Percentiles rank a stretch among this genome's conserved stretches.
Evolutionary conservation across 306 rosid genomes (phyloP).

Genomic region (Cicer arietinum): DNA sequence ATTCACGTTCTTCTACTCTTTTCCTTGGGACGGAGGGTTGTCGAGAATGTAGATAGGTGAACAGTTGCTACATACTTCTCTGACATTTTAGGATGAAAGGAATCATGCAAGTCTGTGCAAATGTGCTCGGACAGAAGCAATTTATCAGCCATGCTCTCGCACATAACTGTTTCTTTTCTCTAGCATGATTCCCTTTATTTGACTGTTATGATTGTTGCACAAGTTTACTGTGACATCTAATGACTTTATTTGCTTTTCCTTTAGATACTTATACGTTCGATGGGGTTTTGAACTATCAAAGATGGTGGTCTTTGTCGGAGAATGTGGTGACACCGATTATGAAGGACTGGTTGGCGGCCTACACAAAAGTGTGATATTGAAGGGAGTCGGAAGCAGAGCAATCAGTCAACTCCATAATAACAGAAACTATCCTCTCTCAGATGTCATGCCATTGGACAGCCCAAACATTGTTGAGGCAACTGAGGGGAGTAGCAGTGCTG

Average conservation of each 20-base stretch:
- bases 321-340: constrained; percentile 94
- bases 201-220: constrained; percentile 5
- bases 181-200: constrained; percentile 32
- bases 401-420: constrained; percentile 70
- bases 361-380: constrained; percentile 80
- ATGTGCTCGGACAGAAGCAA: constrained; percentile 25
- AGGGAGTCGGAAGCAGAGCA: constrained; percentile 80
- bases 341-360: constrained; percentile 90
- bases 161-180: constrained; percentile 26
- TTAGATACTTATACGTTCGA: constrained; percentile 88
- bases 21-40: constrained; percentile 28
- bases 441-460: constrained; percentile 76
- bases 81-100: constrained; percentile 29
- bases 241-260: constrained; percentile 39
- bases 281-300: constrained; percentile 96
- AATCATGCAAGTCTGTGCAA: constrained; percentile 21
- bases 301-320: constrained; percentile 94
- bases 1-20: background rate
- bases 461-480: constrained; percentile 72
- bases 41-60: background rate
- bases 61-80: constrained; percentile 16
- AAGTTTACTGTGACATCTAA: constrained; percentile 34
- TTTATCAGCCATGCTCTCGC: constrained; percentile 18
- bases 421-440: constrained; percentile 89
- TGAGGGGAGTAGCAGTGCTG: constrained; percentile 62